These are phyloP conservation scores for Aspergillus sclerotiicarbonarius DNA, from an alignment of 495 filamentous ascomycete genomes.

Conservation along the genomic window DNA sequence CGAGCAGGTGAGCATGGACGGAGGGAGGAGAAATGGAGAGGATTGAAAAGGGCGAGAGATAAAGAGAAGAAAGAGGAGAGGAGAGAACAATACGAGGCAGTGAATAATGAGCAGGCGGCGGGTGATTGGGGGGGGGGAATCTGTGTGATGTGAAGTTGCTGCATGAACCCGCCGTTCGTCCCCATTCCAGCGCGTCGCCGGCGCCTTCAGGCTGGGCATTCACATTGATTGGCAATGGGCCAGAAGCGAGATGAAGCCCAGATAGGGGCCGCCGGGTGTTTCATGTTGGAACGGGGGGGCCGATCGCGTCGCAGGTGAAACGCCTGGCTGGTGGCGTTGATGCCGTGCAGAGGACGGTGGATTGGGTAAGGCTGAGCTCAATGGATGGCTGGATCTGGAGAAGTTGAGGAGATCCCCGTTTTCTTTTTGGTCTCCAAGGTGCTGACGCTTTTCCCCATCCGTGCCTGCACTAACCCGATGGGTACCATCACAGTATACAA, in stretches of 20 bases:
- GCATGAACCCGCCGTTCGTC: conserved; percentile 2
- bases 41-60: neutral
- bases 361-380: neutral
- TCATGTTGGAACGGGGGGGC: neutral
- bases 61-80: neutral
- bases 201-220: neutral
- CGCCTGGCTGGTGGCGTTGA: too few relatives aligned
- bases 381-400: neutral
- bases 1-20: conserved; percentile 2
- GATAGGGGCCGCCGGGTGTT: neutral
- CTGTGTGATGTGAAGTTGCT: neutral
- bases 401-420: neutral
- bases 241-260: neutral
- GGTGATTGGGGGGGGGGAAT: neutral
- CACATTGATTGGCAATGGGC: neutral
- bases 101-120: neutral
- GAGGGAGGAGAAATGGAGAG: conserved; percentile 1
- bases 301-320: neutral
- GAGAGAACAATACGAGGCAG: conserved; percentile 1
- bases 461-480: too few relatives aligned
- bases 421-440: too few relatives aligned
- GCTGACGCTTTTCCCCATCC: too few relatives aligned
- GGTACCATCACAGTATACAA: too few relatives aligned
- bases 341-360: too few relatives aligned
- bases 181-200: neutral